phyloP scores from a whole-genome alignment of 495 filamentous ascomycete genomes.

The Daldinia decipiens region DNA sequence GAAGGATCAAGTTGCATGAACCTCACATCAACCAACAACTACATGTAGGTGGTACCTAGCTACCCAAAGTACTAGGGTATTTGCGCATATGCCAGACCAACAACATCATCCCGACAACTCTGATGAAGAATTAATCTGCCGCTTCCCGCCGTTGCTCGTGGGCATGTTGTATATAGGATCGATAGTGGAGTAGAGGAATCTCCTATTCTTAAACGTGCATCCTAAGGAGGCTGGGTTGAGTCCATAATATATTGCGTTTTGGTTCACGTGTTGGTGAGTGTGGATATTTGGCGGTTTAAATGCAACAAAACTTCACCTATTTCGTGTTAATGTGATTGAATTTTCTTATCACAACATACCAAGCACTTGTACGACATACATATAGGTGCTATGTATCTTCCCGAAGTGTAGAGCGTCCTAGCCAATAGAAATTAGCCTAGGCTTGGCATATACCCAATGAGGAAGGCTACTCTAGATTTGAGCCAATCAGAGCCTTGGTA shows the following conservation, averaged over 20 bases:
- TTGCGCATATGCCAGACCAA: too few species aligned
- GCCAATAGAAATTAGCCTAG: background rate
- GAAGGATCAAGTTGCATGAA: background rate
- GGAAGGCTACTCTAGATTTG: background rate
- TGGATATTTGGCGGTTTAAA: background rate
- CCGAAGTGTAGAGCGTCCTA: background rate
- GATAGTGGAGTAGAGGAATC: too few species aligned
- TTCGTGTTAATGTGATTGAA: constrained; percentile 1
- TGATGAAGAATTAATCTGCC: too few species aligned
- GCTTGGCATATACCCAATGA: background rate
- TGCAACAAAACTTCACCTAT: constrained; percentile 1
- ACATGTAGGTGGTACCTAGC: too few species aligned
- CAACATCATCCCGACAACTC: too few species aligned
- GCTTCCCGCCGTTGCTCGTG: too few species aligned
- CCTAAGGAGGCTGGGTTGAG: too few species aligned
- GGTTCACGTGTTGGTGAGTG: background rate
- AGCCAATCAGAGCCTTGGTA: background rate
- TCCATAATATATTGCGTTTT: too few species aligned
- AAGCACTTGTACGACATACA: background rate
- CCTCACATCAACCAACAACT: background rate
- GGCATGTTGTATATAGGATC: too few species aligned
- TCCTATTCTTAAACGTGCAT: too few species aligned
- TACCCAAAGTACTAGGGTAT: too few species aligned
- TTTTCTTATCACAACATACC: background rate
- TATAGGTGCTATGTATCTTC: background rate